phyloP scores from a whole-genome alignment of 345 rosid species.

The Moringa oleifera region DNA sequence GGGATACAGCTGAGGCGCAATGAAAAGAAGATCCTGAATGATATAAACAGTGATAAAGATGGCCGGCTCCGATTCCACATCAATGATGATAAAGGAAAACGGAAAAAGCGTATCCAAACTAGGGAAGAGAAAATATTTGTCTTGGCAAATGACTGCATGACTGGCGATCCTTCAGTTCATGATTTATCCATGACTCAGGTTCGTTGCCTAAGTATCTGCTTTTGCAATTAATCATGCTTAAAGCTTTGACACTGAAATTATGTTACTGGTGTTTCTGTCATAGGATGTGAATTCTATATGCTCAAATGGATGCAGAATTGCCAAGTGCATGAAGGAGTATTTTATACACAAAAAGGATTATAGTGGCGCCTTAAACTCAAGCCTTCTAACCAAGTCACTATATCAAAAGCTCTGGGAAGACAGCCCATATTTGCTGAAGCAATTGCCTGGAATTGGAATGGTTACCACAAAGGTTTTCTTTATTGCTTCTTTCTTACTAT shows the following conservation, averaged over 20 bases:
- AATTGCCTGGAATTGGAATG: slow-evolving; percentile 93
- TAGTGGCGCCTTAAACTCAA: slow-evolving; percentile 67
- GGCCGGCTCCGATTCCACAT: slow-evolving; percentile 84
- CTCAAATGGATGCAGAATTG: slow-evolving; percentile 76
- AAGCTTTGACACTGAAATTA: slow-evolving; percentile 19
- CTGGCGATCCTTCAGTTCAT: slow-evolving; percentile 87
- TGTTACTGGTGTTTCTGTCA: slow-evolving; percentile 19
- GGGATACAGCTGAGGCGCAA: slow-evolving; percentile 99
- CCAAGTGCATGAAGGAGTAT: slow-evolving; percentile 94
- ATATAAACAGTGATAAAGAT: slow-evolving; percentile 76
- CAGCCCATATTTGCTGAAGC: slow-evolving; percentile 87
- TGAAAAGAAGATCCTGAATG: slow-evolving; percentile 92
- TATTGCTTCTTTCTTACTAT: slow-evolving; percentile 2
- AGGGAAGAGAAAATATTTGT: slow-evolving; percentile 94
- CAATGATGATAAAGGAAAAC: slow-evolving; percentile 69
- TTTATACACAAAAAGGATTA: slow-evolving; percentile 78
- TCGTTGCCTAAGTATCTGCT: slow-evolving; percentile 6
- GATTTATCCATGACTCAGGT: slow-evolving; percentile 95
- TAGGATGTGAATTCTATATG: slow-evolving; percentile 87
- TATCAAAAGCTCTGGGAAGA: slow-evolving; percentile 97
- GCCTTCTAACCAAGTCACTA: slow-evolving; percentile 78
- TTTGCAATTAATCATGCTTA: slow-evolving; percentile 12
- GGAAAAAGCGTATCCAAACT: slow-evolving; percentile 87
- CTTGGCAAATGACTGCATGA: slow-evolving; percentile 86
- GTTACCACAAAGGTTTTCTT: slow-evolving; percentile 87